Evolutionary conservation across 352 stramenopile species (phyloP).

Genomic region (Phytophthora sansomeana): DNA sequence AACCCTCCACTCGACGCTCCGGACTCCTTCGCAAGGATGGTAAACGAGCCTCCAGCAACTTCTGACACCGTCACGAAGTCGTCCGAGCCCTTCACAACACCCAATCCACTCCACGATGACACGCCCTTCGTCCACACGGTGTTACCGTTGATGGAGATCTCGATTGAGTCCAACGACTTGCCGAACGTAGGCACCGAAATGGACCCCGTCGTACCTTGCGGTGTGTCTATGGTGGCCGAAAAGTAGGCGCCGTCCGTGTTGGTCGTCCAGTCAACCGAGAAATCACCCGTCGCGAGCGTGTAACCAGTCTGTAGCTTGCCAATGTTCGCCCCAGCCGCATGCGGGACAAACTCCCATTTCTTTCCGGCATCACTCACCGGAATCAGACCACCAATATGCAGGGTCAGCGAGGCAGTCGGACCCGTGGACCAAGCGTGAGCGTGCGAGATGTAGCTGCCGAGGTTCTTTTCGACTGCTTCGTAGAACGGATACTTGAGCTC

Average conservation of each 20-base stretch:
- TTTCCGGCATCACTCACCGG: conserved; percentile 36
- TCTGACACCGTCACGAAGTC: conserved; percentile 35
- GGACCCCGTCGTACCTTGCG: conserved; percentile 28
- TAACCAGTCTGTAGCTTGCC: conserved; percentile 36
- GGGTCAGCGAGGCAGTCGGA: conserved; percentile 34
- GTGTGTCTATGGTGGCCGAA: conserved; percentile 17
- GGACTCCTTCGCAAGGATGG: conserved; percentile 23
- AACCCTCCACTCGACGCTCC: too few species aligned
- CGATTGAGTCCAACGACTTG: conserved; percentile 29
- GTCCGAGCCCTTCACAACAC: conserved; percentile 10
- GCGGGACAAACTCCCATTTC: conserved; percentile 38
- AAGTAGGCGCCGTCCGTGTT: conserved; percentile 31
- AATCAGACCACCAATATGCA: conserved; percentile 35
- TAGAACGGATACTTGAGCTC: conserved; percentile 51
- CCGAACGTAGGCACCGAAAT: conserved; percentile 48
- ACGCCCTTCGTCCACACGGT: conserved; percentile 33
- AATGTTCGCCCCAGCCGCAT: conserved; percentile 25
- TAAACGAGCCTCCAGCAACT: conserved; percentile 21
- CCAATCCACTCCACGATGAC: conserved; percentile 20
- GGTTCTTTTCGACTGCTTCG: conserved; percentile 19
- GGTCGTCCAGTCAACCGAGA: conserved; percentile 35
- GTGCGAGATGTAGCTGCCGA: conserved; percentile 44
- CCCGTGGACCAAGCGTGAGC: conserved; percentile 47
- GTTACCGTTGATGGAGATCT: conserved; percentile 42
- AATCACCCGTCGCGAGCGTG: conserved; percentile 28